Percentiles rank a stretch among this genome's conserved stretches.
phyloP scores from a whole-genome alignment of 2,329 filamentous ascomycete genomes.

The Decorospora gaudefroyi region DNA sequence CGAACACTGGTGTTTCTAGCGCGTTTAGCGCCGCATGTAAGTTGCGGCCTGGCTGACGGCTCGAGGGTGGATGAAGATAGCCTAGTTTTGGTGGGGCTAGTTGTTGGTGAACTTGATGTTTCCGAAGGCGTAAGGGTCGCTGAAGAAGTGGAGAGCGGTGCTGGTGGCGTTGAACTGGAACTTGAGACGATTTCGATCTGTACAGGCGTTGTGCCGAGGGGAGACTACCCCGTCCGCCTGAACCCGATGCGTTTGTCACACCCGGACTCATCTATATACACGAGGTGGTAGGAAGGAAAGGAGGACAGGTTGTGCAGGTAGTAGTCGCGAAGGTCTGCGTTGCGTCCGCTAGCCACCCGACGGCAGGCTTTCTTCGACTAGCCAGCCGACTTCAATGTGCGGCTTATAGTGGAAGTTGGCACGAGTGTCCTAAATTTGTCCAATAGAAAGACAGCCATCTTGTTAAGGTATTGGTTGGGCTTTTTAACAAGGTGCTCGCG shows the following conservation, averaged over 20 bases:
- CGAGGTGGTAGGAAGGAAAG: slow-evolving; percentile 41
- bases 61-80: too few relatives aligned
- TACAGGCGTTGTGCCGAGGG: slow-evolving; percentile 14
- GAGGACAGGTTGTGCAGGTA: slow-evolving; percentile 43
- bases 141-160: too few relatives aligned
- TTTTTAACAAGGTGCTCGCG: slow-evolving; percentile 14
- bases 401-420: slow-evolving; percentile 25
- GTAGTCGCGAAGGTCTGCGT: slow-evolving; percentile 42
- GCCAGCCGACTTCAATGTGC: slow-evolving; percentile 23
- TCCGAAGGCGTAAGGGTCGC: too few relatives aligned
- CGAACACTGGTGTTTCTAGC: too few relatives aligned
- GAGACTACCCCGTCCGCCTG: slow-evolving; percentile 45
- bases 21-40: too few relatives aligned
- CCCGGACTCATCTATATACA: slow-evolving; percentile 49
- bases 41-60: too few relatives aligned
- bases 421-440: slow-evolving; percentile 31
- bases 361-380: slow-evolving; percentile 43
- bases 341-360: slow-evolving; percentile 40
- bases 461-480: slow-evolving; percentile 30
- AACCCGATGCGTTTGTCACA: slow-evolving; percentile 45
- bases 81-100: too few relatives aligned
- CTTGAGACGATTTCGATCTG: too few relatives aligned
- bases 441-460: slow-evolving; percentile 34
- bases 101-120: too few relatives aligned
- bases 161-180: too few relatives aligned